A percentile compares a stretch with the other conserved stretches of the same genome.
Evolutionary conservation across 2,329 filamentous ascomycete genomes (phyloP).

Genomic region (Stagonosporopsis vannaccii): DNA sequence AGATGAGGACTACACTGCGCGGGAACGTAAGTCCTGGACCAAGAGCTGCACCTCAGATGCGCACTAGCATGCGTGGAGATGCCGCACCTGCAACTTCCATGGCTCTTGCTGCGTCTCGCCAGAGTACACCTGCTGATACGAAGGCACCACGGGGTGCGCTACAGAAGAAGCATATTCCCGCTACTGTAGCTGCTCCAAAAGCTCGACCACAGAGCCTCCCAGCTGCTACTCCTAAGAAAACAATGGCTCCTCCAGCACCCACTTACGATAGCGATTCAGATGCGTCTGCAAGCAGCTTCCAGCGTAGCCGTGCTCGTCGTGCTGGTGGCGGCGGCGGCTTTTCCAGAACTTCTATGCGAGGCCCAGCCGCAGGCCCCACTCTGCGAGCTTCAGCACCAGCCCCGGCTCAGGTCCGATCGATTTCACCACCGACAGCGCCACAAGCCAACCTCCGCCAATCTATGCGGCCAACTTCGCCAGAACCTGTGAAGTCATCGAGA

Average conservation of each 20-base stretch:
- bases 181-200: conserved; percentile 28
- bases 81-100: conserved; percentile 32
- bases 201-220: conserved; percentile 40
- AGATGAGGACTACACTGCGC: conserved; percentile 50
- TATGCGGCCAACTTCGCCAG: conserved; percentile 43
- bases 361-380: conserved; percentile 37
- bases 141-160: conserved; percentile 46
- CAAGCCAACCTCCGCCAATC: conserved; percentile 41
- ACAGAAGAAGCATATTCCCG: conserved; percentile 50
- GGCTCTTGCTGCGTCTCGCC: conserved; percentile 45
- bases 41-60: conserved; percentile 37
- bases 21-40: conserved; percentile 11
- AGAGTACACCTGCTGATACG: conserved; percentile 38
- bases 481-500: conserved; percentile 56
- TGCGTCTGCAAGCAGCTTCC: conserved; percentile 76
- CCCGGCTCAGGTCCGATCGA: conserved; percentile 49
- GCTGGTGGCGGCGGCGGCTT: conserved; percentile 58
- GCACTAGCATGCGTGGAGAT: conserved; percentile 49
- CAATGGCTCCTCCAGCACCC: conserved; percentile 31
- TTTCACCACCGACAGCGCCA: conserved; percentile 42
- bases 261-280: conserved; percentile 53
- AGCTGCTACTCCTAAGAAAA: conserved; percentile 22
- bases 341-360: conserved; percentile 77
- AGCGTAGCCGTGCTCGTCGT: conserved; percentile 59
- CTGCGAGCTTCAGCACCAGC: conserved; percentile 36